A percentile compares a stretch with the other conserved stretches of the same genome.
Evolutionary conservation across 768 basidiomycete species (phyloP).

Genomic region (Solioccasus polychromus): DNA sequence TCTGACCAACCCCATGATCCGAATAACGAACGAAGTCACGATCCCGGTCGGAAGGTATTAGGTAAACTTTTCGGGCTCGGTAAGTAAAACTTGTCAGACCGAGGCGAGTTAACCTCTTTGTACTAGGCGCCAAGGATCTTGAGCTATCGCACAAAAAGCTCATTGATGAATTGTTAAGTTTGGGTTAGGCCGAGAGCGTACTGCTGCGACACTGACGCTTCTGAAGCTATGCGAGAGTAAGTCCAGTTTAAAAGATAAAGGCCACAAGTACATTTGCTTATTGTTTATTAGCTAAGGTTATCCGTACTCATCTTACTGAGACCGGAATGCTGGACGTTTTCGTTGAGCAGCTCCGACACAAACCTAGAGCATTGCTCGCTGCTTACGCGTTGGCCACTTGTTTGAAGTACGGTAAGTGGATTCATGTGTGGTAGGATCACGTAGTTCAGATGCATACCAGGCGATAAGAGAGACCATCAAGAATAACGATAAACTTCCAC

Average conservation of each 20-base stretch:
- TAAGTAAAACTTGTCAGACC: not conserved
- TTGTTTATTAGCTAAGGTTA: not conserved
- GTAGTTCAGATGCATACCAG: not conserved
- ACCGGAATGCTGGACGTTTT: not conserved
- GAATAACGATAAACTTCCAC: not conserved
- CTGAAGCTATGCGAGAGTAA: not conserved
- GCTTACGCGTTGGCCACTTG: not conserved
- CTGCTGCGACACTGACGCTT: not conserved
- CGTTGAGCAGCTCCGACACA: not conserved
- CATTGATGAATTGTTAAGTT: conserved; percentile 12
- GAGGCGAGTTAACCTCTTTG: not conserved
- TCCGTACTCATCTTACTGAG: not conserved
- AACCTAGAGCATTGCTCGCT: not conserved
- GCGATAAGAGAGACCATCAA: not conserved
- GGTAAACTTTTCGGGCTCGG: conserved; percentile 16
- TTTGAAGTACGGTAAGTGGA: not conserved
- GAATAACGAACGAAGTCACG: too few relatives aligned
- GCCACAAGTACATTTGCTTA: not conserved
- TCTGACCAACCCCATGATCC: too few relatives aligned
- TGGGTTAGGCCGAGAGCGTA: too few relatives aligned
- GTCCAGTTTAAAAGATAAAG: not conserved
- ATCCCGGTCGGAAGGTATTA: conserved; percentile 1
- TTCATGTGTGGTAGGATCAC: too few relatives aligned
- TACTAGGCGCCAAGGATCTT: conserved; percentile 8
- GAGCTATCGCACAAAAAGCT: conserved; percentile 10